phyloP scores from a whole-genome alignment of 495 filamentous ascomycete genomes.

The Cercophora scortea region DNA sequence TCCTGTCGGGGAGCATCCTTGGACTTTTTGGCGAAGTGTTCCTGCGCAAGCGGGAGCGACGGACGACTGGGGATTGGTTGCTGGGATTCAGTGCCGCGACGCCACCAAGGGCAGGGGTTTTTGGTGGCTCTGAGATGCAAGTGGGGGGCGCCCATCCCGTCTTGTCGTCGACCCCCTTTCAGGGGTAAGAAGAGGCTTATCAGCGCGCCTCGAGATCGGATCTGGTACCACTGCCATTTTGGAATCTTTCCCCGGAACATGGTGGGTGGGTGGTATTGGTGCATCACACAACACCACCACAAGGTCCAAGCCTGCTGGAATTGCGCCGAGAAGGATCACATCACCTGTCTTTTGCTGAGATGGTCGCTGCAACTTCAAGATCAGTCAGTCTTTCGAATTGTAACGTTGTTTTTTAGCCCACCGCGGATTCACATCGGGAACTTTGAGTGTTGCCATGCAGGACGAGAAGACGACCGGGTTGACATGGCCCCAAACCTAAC shows the following conservation, averaged over 20 bases:
- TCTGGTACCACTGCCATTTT: neutral
- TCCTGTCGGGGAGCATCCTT: neutral
- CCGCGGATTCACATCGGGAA: neutral
- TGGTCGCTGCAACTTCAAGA: neutral
- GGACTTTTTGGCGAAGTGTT: neutral
- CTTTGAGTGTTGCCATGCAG: neutral
- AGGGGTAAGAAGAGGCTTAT: neutral
- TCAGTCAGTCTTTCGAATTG: neutral
- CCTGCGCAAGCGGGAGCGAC: neutral
- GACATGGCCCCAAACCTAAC: neutral
- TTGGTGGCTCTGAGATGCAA: neutral
- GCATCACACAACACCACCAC: neutral
- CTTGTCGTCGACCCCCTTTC: neutral
- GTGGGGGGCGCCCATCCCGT: neutral
- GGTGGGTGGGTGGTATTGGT: neutral
- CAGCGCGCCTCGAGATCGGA: no score
- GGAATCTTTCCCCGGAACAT: neutral
- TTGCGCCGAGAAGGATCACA: neutral
- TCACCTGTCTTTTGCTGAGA: neutral
- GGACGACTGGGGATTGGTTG: neutral
- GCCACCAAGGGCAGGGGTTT: no score
- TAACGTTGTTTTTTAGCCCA: neutral
- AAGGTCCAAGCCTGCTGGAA: neutral
- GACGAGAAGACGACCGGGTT: neutral
- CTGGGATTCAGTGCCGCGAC: no score